Base-by-base conservation (phyloP, 495 filamentous ascomycete genomes). In the Saxophila tyrrhenica region DNA sequence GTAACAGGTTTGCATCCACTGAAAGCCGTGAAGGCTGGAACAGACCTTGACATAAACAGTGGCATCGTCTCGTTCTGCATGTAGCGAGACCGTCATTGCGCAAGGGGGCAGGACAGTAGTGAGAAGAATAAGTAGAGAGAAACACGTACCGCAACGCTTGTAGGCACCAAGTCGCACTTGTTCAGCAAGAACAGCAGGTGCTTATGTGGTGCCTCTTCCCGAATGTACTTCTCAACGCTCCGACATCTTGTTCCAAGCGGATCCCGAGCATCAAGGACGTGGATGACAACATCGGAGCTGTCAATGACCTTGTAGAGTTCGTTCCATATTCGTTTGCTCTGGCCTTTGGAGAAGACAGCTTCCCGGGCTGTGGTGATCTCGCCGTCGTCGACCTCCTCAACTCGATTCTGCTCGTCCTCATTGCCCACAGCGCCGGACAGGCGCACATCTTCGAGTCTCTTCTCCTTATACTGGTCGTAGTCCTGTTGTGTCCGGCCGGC, bases 141-240 rank as follows among this genome's bases (percentile, higher is more conserved):
- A 29, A 15, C 11, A 89, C 92, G 86, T 87, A 97, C 92, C 65
- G 89, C 92, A 63, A 92, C 85, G 57, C 77, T 80, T 5, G 89
- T 91, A 0, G 94, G 94, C n/a, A 98, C 85, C 50, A 98, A 72
- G 69, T 98, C 92, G 60, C 86, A 88, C 74, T 98, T 98, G 69
- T 98, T 98, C 50, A 98, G 63, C 0, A 97, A 82, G 58, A 94
- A 94, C 7, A 94, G 80, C 49, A 95, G 70, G 67, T 95, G 89
- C 69, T 98, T 98, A 64, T 97, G 92, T 1, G 91, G 87, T 17
- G 88, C 92, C 63, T 98, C 92, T 55, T 90, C 82, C 53, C 78
- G 78, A 48, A 98, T 85, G 63, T 96, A 96, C 67, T 95, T 95
- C 63, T 97, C 92, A 39, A 95, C 81, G 64, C 84, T 87, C 19